Base-by-base conservation (phyloP, 2,329 filamentous ascomycete genomes). In the Microdochium bolleyi region DNA sequence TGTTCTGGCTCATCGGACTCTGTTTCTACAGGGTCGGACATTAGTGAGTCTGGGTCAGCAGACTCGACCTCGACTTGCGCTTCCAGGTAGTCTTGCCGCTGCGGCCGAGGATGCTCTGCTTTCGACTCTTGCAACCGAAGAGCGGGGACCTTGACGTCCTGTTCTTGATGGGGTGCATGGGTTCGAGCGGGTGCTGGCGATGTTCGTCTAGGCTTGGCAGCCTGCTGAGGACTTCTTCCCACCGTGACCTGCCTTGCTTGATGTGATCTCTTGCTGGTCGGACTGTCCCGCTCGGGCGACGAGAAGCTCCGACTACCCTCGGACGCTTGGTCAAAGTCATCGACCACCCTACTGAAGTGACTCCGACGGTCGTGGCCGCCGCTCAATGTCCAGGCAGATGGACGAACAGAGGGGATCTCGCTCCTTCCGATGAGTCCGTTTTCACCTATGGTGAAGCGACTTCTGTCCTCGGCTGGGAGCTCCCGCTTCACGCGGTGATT, bases 1-100 rank as follows among this genome's bases (percentile, higher is more conserved):
- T 61, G 60, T 14, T 59, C 64, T 21, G 58, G 50, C 22, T 57
- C 62, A 48, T 62, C 60, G 44, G 24, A 51, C 25, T 65, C 63
- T 24, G 60, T 60, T 50, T 63, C 64, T 38, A 57, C 59, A 38
- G 52, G 59, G 49, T 62, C 41, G 5, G 41, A 13, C 13, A 46
- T 21, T 5, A 8, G 19, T 8, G 41, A 46, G 19, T 46, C 41
- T 21, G 19, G 4, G 22, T 46, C 41, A 11, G 16, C 13, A 22
- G 21, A 46, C 9, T 22, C 41, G n/a, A 8, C 19, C 21, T 46
- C 41, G n/a, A 5, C 41, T 46, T 11, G 14, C 7, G 13, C 16
- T 19, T 22, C 41, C 19, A 22, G 3, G 41, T 46, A 16, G 3
- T 24, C 10, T 22, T 21, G 41, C 3, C 14, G 21, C 4, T 21